Conservation (phyloP, 257 asterid species). For the Nicotiana sylvestris region DNA sequence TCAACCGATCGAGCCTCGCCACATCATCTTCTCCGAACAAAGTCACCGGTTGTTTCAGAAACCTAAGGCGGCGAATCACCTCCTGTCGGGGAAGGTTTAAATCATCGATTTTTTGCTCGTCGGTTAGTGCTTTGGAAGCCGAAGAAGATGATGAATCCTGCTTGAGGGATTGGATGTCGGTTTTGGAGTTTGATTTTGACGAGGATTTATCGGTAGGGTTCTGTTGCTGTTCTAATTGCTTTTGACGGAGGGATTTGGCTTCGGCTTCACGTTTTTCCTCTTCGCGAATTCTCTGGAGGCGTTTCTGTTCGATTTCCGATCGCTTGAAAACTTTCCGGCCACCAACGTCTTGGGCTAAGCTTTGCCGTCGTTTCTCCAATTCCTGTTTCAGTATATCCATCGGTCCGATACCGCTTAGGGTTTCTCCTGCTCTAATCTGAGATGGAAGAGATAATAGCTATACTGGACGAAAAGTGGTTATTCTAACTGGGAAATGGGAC, state of each 20-base stretch:
- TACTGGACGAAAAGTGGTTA: no score
- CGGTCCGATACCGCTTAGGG: neutral
- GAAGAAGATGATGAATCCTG: slow-evolving; percentile 46
- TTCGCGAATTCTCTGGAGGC: slow-evolving; percentile 78
- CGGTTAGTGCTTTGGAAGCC: slow-evolving; percentile 47
- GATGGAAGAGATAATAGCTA: neutral
- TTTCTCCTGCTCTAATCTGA: neutral
- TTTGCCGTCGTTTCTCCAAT: slow-evolving; percentile 55
- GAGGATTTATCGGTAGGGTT: slow-evolving; percentile 32
- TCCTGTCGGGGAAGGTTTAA: slow-evolving; percentile 69
- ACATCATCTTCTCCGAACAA: slow-evolving; percentile 88
- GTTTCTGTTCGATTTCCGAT: slow-evolving; percentile 87
- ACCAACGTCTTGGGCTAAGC: slow-evolving; percentile 56
- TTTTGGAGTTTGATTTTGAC: slow-evolving; percentile 37
- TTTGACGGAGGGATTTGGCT: slow-evolving; percentile 64
- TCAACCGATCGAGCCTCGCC: slow-evolving; percentile 74
- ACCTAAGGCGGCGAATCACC: slow-evolving; percentile 82
- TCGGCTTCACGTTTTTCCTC: slow-evolving; percentile 83
- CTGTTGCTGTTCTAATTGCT: slow-evolving; percentile 27
- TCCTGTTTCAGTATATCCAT: slow-evolving; percentile 93
- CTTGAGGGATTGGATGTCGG: slow-evolving; percentile 43
- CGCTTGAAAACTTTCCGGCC: slow-evolving; percentile 80
- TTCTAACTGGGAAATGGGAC: neutral
- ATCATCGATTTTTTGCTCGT: slow-evolving; percentile 62
- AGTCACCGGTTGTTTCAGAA: slow-evolving; percentile 80